Conservation (phyloP, 192 early-diverging fungal genomes). For the Coemansia sp. region DNA sequence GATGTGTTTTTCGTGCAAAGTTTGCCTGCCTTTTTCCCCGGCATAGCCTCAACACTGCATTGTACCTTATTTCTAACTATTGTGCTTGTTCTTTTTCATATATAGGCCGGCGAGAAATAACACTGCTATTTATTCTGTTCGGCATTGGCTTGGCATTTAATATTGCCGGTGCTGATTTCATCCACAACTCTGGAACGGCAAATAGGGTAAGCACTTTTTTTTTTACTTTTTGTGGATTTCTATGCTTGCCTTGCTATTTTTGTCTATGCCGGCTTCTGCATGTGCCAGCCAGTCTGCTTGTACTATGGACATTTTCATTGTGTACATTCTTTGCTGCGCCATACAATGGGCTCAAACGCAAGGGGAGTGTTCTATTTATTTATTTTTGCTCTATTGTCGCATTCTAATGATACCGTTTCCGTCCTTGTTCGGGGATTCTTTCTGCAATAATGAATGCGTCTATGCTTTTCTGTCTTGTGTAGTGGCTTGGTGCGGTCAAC, state of each 20-base stretch:
- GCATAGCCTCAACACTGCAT: background rate
- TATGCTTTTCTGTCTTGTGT: background rate
- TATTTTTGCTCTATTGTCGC: background rate
- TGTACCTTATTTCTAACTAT: background rate
- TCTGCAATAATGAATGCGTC: background rate
- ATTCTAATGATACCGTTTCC: background rate
- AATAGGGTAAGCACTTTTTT: constrained; percentile 39
- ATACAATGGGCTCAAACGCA: background rate
- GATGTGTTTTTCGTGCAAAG: background rate
- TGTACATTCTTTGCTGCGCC: background rate
- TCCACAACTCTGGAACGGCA: constrained; percentile 22
- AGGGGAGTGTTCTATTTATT: background rate
- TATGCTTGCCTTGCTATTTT: background rate
- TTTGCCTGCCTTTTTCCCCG: background rate
- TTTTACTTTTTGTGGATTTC: background rate
- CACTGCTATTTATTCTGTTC: constrained; percentile 41
- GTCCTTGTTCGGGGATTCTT: background rate
- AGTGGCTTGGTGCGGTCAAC: constrained; percentile 56
- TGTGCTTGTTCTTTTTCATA: background rate
- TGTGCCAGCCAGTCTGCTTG: background rate
- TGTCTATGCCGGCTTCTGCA: background rate
- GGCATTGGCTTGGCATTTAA: constrained; percentile 46
- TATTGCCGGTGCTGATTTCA: constrained; percentile 44
- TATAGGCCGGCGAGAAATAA: constrained; percentile 58
- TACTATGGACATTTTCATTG: background rate